Evolutionary conservation across 371 early-diverging fungal species (phyloP), one percentile per base, ranked within the genome.

Genomic region (Mortierella sp.): DNA sequence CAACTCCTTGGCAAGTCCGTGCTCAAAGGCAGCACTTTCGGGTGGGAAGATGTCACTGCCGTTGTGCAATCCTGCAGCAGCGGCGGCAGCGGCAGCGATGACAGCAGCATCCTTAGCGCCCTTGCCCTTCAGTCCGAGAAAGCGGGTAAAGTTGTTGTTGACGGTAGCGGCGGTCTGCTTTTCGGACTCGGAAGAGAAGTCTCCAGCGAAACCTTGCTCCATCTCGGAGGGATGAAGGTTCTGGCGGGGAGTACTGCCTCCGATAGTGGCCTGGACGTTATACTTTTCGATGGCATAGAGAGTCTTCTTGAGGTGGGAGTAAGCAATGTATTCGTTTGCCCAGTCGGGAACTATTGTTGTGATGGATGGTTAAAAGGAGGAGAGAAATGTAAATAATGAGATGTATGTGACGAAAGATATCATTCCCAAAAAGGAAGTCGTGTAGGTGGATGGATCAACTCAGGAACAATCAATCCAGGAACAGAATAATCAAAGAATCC

Each of bases 1-100:
- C 38, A 98, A 88, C 74, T 98, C 96, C 76, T 93, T 92, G 84
- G 97, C 95, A 7, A 96, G 87, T 7, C 77, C 80, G 11, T 68
- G 82, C 57, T 85, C 86, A 74, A 85, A 85, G 38, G 82, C 86
- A 1, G 82, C 86, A 52, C 82, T 82, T 73, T 85, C 86, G 4
- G 82, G 82, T 34, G 86, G 86, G 72, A 85, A 85, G 54, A 85
- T 85, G 34, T 85, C 79, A 73, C 80, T 77, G 44, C 80, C 82
- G 26, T 81, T 81, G 60, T 81, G 81, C 54, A 75, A 19, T 0
- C 45, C 42, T 1, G 79, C 72, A 3, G 80, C 73, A n/a, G 65
- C 73, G 4, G 75, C 73, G n/a, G 78, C 74, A 31, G 75, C 77
- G n/a, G 77, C 68, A n/a, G 77, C 68, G 19, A 75, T 72, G 4